Evolutionary conservation across 805 yeast genomes (phyloP).

Genomic region (Kluyveromyces dobzhanskii): DNA sequence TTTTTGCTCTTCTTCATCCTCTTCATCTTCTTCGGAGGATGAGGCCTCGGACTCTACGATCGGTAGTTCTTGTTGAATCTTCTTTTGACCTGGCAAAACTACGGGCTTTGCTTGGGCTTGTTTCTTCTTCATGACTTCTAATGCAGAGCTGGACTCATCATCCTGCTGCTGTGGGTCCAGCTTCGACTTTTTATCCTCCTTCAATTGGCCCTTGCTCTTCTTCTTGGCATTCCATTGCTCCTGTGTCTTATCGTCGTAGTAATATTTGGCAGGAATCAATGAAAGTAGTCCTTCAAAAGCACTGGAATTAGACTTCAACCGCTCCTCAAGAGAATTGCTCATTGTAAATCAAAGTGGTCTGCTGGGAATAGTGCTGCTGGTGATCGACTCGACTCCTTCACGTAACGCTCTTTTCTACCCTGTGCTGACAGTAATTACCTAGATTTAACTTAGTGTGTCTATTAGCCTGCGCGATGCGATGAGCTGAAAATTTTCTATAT

Average conservation of each 20-base stretch:
- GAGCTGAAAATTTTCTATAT: conserved; percentile 2
- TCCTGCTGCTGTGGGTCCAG: conserved; percentile 57
- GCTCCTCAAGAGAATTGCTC: conserved; percentile 62
- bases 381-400: too few relatives aligned
- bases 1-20: conserved; percentile 10
- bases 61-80: conserved; percentile 9
- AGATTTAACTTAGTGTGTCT: too few relatives aligned
- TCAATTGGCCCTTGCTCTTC: conserved; percentile 56
- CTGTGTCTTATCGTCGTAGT: conserved; percentile 83
- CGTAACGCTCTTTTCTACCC: too few relatives aligned
- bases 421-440: too few relatives aligned
- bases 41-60: conserved; percentile 13
- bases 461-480: neutral
- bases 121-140: conserved; percentile 48
- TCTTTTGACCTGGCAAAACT: conserved; percentile 31
- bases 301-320: conserved; percentile 66
- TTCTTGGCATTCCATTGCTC: conserved; percentile 88
- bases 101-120: conserved; percentile 45
- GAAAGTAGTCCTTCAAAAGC: conserved; percentile 87
- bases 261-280: conserved; percentile 87
- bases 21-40: conserved; percentile 16
- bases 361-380: too few relatives aligned
- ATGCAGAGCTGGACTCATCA: conserved; percentile 46
- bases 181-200: conserved; percentile 56
- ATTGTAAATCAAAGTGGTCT: conserved; percentile 19